Percentiles rank a stretch among this genome's conserved stretches.
These are phyloP conservation scores for Melastoma candidum DNA, from an alignment of 441 rosid species.

Conservation along the genomic window DNA sequence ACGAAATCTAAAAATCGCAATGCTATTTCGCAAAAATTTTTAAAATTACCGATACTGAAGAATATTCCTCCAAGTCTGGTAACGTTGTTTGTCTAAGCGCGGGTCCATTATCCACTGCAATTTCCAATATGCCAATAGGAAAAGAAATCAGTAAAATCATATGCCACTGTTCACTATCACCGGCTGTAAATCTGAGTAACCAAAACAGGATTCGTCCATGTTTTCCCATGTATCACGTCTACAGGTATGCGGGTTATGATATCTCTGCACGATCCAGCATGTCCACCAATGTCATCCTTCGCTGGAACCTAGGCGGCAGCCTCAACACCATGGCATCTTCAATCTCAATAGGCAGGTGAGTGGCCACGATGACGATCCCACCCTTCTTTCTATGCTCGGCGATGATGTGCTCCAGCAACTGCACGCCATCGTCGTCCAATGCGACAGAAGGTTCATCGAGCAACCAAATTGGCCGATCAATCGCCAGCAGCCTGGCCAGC, in stretches of 20 bases:
- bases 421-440: slow-evolving; percentile 68
- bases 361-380: slow-evolving; percentile 68
- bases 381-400: slow-evolving; percentile 63
- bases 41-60: too few relatives aligned
- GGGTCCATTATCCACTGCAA: too few relatives aligned
- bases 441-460: slow-evolving; percentile 60
- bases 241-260: slow-evolving; percentile 15
- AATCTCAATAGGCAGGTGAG: slow-evolving; percentile 62
- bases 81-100: too few relatives aligned
- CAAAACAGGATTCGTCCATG: neutral
- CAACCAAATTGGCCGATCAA: slow-evolving; percentile 58
- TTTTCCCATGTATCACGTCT: neutral
- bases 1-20: too few relatives aligned
- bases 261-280: slow-evolving; percentile 73
- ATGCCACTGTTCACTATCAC: neutral
- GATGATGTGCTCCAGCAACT: slow-evolving; percentile 54
- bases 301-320: slow-evolving; percentile 70
- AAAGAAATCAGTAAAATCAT: too few relatives aligned
- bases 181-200: neutral
- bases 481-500: slow-evolving; percentile 71
- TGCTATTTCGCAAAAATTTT: too few relatives aligned
- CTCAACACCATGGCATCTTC: slow-evolving; percentile 74
- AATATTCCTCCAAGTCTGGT: too few relatives aligned
- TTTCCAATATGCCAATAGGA: too few relatives aligned
- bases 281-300: slow-evolving; percentile 67